Conservation (phyloP, 805 yeast species). For the Ogataea saltuana region DNA sequence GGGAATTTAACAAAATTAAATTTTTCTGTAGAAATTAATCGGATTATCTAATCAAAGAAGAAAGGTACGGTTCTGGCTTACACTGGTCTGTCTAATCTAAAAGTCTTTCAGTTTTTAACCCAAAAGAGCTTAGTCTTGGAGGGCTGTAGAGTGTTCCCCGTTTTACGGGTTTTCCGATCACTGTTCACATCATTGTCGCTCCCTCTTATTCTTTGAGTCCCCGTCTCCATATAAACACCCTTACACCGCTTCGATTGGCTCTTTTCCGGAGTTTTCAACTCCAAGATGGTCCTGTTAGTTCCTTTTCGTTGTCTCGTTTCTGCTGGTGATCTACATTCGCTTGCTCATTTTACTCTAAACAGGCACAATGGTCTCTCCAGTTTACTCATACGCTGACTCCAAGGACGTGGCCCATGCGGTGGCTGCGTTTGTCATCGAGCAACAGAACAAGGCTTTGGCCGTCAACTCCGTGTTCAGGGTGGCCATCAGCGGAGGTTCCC, state of each 20-base stretch:
- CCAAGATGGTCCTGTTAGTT: no score
- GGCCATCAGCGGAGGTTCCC: constrained; percentile 91
- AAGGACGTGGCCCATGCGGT: constrained; percentile 63
- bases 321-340: no score
- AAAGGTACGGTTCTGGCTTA: not conserved
- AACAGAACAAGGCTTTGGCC: constrained; percentile 62
- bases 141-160: no score
- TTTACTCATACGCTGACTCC: constrained; percentile 54
- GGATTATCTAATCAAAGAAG: not conserved
- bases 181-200: no score
- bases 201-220: no score
- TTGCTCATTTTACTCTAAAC: no score
- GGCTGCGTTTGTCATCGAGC: constrained; percentile 58
- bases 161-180: no score
- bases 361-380: constrained; percentile 28
- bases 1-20: not conserved
- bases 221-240: not conserved
- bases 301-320: no score
- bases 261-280: constrained; percentile 5
- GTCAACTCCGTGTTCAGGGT: constrained; percentile 54
- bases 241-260: not conserved
- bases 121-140: no score
- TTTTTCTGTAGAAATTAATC: not conserved
- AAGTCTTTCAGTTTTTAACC: no score
- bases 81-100: no score